A percentile compares a stretch with the other conserved stretches of the same genome.
phyloP scores from a whole-genome alignment of 2,329 filamentous ascomycete genomes.

The Penicillium glabrum region DNA sequence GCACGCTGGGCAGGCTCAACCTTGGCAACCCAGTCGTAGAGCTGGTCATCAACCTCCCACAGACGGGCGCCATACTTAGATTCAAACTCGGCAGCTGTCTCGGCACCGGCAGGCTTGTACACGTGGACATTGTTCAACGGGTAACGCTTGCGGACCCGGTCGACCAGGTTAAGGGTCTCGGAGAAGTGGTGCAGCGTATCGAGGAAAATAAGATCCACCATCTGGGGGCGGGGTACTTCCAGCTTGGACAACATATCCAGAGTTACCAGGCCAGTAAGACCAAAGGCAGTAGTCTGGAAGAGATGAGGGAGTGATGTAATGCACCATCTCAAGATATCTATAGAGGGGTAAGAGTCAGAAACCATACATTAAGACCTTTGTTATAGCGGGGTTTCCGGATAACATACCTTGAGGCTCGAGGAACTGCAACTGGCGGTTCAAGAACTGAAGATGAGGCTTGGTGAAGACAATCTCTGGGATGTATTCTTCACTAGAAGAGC shows the following conservation, averaged over 20 bases:
- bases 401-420: slow-evolving; percentile 72
- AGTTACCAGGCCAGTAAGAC: slow-evolving; percentile 75
- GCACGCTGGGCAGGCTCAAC: slow-evolving; percentile 93
- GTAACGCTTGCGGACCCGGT: slow-evolving; percentile 74
- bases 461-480: slow-evolving; percentile 82
- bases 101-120: slow-evolving; percentile 79
- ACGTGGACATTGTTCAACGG: slow-evolving; percentile 78
- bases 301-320: slow-evolving; percentile 86
- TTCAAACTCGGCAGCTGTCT: slow-evolving; percentile 75
- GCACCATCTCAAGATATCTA: slow-evolving; percentile 88
- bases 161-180: slow-evolving; percentile 72
- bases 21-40: slow-evolving; percentile 97
- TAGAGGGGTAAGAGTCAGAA: slow-evolving; percentile 17
- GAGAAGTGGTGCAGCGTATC: slow-evolving; percentile 81
- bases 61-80: slow-evolving; percentile 76
- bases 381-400: slow-evolving; percentile 5
- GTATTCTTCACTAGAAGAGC: slow-evolving; percentile 61
- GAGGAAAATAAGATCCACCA: slow-evolving; percentile 66
- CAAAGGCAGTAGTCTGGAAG: slow-evolving; percentile 83
- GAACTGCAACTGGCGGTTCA: slow-evolving; percentile 85
- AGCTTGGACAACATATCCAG: slow-evolving; percentile 66
- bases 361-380: not conserved
- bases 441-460: slow-evolving; percentile 80
- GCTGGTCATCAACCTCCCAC: slow-evolving; percentile 81
- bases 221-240: slow-evolving; percentile 48